Evolutionary conservation across 495 filamentous ascomycete genomes (phyloP), one percentile per base, ranked within the genome.

Genomic region (Trichoderma gamsii): DNA sequence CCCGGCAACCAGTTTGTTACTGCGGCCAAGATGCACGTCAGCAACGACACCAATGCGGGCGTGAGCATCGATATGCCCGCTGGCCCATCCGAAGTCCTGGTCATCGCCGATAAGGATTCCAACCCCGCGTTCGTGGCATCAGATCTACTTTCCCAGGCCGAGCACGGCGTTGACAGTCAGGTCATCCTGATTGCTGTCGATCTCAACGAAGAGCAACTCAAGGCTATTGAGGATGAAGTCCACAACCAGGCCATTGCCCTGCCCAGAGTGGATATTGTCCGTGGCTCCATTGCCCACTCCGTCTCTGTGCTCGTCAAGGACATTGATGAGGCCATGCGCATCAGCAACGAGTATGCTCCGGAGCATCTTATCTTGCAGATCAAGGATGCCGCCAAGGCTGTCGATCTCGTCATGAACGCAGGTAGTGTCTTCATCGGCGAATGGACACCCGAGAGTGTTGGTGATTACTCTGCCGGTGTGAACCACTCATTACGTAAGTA

Each of bases 1-100:
- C 95, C 95, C 2, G 95, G 95, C 49, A 99, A 99, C 79, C 95
- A 99, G 78, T 99, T 98, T 74, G 96, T 99, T 35, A 99, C 95
- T 0, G 95, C 96, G 0, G 95, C 91, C 64, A 99, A 99, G 86
- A 99, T 99, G 95, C 79, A 90, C 68, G 95, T 99, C 9, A 88
- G 88, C 75, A 99, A 98, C 77, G 96, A 98, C 74, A 97, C 95
- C 43, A 93, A 90, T 65, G 95, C 95, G 1, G 88, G 90, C 41
- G 95, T 99, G 18, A 89, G 90, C 78, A 99, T 99, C 74, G 95
- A 99, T 75, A 99, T 99, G 95, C 95, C 95, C 13, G 95, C 95
- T 49, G 95, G 95, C 12, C 95, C 95, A 4, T 97, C 92, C 59
- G 95, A 99, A 77, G 94, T 99, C 3, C 87, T 99, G 8, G 95